A percentile compares a stretch with the other conserved stretches of the same genome.
Evolutionary conservation across 2,329 filamentous ascomycete species (phyloP).

Genomic region (Penicillium thymicola): DNA sequence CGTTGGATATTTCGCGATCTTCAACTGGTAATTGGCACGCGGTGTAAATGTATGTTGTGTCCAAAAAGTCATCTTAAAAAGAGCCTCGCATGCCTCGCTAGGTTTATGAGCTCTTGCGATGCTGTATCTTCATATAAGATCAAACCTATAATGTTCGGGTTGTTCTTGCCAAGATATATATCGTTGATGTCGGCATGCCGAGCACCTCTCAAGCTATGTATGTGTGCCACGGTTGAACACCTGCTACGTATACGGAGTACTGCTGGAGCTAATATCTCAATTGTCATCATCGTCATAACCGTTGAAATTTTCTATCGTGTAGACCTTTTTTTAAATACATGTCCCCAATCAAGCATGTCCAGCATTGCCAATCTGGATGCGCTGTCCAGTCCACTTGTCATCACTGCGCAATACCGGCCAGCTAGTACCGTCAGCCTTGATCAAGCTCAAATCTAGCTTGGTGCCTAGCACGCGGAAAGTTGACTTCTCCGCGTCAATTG

Average conservation of each 20-base stretch:
- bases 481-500: constrained; percentile 72
- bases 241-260: not conserved
- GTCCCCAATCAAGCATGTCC: constrained; percentile 51
- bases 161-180: not conserved
- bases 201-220: not conserved
- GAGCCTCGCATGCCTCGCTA: not conserved
- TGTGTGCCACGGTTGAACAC: not conserved
- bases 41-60: not conserved
- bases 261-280: not conserved
- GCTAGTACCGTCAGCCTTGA: constrained; percentile 68
- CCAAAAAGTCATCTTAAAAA: not conserved
- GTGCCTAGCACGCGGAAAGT: constrained; percentile 80
- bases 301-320: constrained; percentile 4
- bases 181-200: not conserved
- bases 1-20: not conserved
- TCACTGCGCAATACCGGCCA: constrained; percentile 85
- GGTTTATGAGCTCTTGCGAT: not conserved
- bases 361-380: constrained; percentile 83
- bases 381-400: constrained; percentile 70
- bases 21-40: not conserved
- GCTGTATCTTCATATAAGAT: too few relatives aligned
- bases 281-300: constrained; percentile 12
- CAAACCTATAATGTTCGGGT: not conserved
- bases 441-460: constrained; percentile 78
- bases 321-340: constrained; percentile 5